Evolutionary conservation across 768 basidiomycete species (phyloP), one percentile per base, ranked within the genome.

Genomic region (Vararia minispora): DNA sequence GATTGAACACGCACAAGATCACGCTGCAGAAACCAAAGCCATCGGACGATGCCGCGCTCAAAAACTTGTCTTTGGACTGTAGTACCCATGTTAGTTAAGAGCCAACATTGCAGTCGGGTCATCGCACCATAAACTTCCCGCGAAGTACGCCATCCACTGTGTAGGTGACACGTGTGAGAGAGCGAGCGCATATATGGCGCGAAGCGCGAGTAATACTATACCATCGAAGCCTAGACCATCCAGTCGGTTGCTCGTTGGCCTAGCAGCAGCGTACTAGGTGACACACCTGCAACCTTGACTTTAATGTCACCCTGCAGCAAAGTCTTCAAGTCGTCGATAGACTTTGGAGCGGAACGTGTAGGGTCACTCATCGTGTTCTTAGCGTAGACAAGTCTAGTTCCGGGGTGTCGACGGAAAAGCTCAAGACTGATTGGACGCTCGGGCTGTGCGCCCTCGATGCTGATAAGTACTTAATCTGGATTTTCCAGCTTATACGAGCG

Each of bases 1-100:
- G 20, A 27, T 20, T 39, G 34, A 26, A 2, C 4, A 64, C 80
- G 50, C 43, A 85, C 87, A 92, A 97, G 40, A 92, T 76, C 33
- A 92, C 84, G 50, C 83, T 87, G 62, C 88, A 94, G 62, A 92
- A 95, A 5, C 89, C 88, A 55, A 95, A 94, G 0, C 89, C 89
- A 45, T 79, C 76, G 1, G 79, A 72, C 35, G 78, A 72, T 6
- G 69, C 84, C 0, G 87, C 82, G 34, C 76, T 76, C 24, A 95
- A 54, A 55, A 98, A 95, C 62, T 98, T 98, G 35, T 79, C 70
- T 61, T 85, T 95, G 12, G 83, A 85, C 89, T 95, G 56, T 26
- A 6, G 13, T 6, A 37, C 33, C 20, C 26, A n/a, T n/a, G n/a
- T n/a, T n/a, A n/a, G n/a, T n/a, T n/a, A n/a, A n/a, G n/a, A n/a